Percentiles rank a stretch among this genome's conserved stretches.
phyloP scores from a whole-genome alignment of 257 asterid genomes.

The Solanum etuberosum region DNA sequence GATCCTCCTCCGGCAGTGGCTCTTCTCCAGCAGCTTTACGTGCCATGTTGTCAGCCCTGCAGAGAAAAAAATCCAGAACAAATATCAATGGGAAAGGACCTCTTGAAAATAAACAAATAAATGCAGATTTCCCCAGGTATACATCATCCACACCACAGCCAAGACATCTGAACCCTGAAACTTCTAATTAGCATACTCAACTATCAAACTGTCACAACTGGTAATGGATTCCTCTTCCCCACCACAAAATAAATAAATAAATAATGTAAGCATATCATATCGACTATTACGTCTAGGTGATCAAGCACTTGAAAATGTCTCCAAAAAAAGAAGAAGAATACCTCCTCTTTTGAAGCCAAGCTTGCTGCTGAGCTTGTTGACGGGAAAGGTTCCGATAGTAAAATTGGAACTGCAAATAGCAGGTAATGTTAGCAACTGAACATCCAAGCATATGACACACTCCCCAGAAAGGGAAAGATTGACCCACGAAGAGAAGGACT shows the following conservation, averaged over 20 bases:
- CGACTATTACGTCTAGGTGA: neutral
- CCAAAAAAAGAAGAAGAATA: neutral
- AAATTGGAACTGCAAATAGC: slow-evolving; percentile 63
- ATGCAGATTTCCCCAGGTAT: neutral
- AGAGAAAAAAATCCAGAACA: neutral
- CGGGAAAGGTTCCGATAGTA: slow-evolving; percentile 90
- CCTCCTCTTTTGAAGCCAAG: slow-evolving; percentile 98
- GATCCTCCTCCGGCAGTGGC: slow-evolving; percentile 94
- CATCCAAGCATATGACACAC: neutral
- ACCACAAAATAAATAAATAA: neutral
- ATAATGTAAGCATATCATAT: neutral
- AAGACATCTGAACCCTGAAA: neutral
- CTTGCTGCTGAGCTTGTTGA: slow-evolving; percentile 94
- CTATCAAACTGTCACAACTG: neutral
- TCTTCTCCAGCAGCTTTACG: slow-evolving; percentile 91
- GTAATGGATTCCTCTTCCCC: neutral
- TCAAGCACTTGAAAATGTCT: neutral
- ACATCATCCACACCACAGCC: neutral
- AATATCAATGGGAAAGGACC: neutral
- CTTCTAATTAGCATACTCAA: neutral
- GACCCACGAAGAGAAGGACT: neutral
- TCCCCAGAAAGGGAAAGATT: neutral
- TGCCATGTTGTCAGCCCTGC: slow-evolving; percentile 68
- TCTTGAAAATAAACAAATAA: neutral
- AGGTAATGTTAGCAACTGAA: neutral